Evolutionary conservation across 2,329 filamentous ascomycete species (phyloP), one percentile per base, ranked within the genome.

Genomic region (Phaeosphaeria sp.): DNA sequence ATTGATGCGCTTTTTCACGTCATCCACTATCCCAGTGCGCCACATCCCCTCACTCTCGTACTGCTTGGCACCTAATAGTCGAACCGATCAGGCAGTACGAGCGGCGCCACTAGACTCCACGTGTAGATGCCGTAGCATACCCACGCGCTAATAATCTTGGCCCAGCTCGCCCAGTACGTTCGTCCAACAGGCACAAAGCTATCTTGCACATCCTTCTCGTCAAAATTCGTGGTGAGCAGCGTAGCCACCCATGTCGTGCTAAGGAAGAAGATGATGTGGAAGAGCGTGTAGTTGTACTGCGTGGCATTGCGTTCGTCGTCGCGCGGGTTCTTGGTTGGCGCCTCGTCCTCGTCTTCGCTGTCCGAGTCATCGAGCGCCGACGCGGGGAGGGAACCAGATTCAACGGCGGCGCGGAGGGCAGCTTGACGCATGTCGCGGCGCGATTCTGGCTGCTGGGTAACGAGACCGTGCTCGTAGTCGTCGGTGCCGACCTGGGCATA

Each of bases 71-170:
- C 55, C 63, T 67, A 73, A 52, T 84, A 82, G 71, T 92, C 92
- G 74, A 97, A 97, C 50, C 94, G 85, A 68, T 96, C 93, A 2
- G 94, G 93, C 70, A 97, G 77, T 46, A 96, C 79, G 39, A 96
- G 84, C 2, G 95, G 95, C 46, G 95, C 95, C 44, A 96, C 83
- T 68, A 99, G 78, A 18, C 92, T 97, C 95, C 95, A 99, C 25
- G 89, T 86, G 73, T 98, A 99, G 78, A 99, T 91, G 51, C 82
- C 88, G 78, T 99, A 97, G 81, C 95, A 99, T 54, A 95, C 89
- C 95, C 95, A 99, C 18, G 94, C 89, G 78, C 93, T 96, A 53
- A 97, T 89, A 77, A 99, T 98, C 87, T 99, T 99, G 68, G 97
- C 93, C 95, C 96, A 99, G 73, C 92, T 97, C 30, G 95, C 95